Evolutionary conservation across 768 basidiomycete species (phyloP).

Genomic region (Auriculariales sp.): DNA sequence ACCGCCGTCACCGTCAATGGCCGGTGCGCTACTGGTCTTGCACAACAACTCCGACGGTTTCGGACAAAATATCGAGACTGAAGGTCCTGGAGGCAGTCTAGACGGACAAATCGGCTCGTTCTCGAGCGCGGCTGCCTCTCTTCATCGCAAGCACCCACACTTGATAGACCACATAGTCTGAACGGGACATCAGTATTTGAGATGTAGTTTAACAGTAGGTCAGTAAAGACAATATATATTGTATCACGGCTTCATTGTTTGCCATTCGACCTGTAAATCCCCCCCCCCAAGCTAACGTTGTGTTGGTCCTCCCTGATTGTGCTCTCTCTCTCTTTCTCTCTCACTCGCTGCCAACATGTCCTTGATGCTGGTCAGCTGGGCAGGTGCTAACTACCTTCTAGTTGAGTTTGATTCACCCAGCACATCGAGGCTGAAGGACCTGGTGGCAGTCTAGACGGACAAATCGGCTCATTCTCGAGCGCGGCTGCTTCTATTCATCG

Average conservation of each 20-base stretch:
- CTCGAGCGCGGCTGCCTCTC: constrained; percentile 2
- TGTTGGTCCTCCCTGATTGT: no score
- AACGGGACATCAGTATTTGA: no score
- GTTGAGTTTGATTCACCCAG: no score
- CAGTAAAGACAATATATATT: no score
- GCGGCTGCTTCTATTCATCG: constrained; percentile 5
- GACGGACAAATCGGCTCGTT: constrained; percentile 8
- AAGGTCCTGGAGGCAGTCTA: constrained; percentile 6
- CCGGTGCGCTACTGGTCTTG: constrained; percentile 7
- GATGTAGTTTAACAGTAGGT: no score
- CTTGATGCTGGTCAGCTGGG: no score
- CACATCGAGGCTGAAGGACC: constrained; percentile 10
- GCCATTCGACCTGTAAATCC: no score
- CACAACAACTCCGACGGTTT: constrained; percentile 12
- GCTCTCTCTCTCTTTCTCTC: no score
- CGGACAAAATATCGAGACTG: constrained; percentile 12
- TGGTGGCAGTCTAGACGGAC: constrained; percentile 8
- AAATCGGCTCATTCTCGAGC: constrained; percentile 4
- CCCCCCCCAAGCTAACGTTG: no score
- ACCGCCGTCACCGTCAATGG: neutral
- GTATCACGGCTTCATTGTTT: no score
- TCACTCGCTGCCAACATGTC: no score
- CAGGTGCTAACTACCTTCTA: no score
- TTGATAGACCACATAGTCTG: neutral
- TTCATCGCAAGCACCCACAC: constrained; percentile 5